phyloP scores from a whole-genome alignment of 1,139 yeast genomes.

The Citeromyces hawaiiensis region DNA sequence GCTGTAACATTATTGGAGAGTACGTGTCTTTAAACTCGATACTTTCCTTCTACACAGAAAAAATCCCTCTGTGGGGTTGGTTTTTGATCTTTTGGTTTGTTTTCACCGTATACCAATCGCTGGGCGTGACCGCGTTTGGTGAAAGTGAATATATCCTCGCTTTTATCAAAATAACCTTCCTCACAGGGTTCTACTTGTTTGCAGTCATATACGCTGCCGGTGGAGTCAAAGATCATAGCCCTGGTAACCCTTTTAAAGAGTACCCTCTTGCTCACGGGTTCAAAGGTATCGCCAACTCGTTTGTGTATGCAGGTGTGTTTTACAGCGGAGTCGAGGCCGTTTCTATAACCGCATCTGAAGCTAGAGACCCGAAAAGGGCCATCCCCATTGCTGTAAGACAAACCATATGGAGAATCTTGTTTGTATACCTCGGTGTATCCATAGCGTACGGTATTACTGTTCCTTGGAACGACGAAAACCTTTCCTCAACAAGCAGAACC shows the following conservation, averaged over 20 bases:
- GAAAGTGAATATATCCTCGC: slow-evolving; percentile 1
- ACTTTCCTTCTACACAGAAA: slow-evolving; percentile 37
- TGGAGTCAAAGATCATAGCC: background rate
- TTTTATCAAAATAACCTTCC: background rate
- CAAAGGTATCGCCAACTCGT: slow-evolving; percentile 23
- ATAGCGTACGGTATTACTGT: slow-evolving; percentile 33
- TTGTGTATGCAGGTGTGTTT: slow-evolving; percentile 22
- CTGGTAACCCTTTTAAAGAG: slow-evolving; percentile 25
- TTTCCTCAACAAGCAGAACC: slow-evolving; percentile 7
- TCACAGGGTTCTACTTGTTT: slow-evolving; percentile 1
- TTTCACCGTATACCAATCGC: slow-evolving; percentile 34
- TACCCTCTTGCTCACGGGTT: slow-evolving; percentile 29
- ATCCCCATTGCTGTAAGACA: slow-evolving; percentile 37
- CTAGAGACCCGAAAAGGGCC: slow-evolving; percentile 35
- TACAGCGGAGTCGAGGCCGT: slow-evolving; percentile 42
- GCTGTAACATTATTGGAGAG: slow-evolving; percentile 59
- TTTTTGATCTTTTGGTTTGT: slow-evolving; percentile 54
- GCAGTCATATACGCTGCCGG: background rate
- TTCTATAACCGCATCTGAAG: slow-evolving; percentile 43
- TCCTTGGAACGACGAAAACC: slow-evolving; percentile 9
- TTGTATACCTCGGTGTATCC: slow-evolving; percentile 33
- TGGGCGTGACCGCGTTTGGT: slow-evolving; percentile 43
- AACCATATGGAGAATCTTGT: slow-evolving; percentile 34
- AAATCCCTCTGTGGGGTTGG: slow-evolving; percentile 69
- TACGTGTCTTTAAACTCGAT: slow-evolving; percentile 57